A percentile compares a stretch with the other conserved stretches of the same genome.
Conservation (phyloP, 768 basidiomycete species). For the Mycena amicta region DNA sequence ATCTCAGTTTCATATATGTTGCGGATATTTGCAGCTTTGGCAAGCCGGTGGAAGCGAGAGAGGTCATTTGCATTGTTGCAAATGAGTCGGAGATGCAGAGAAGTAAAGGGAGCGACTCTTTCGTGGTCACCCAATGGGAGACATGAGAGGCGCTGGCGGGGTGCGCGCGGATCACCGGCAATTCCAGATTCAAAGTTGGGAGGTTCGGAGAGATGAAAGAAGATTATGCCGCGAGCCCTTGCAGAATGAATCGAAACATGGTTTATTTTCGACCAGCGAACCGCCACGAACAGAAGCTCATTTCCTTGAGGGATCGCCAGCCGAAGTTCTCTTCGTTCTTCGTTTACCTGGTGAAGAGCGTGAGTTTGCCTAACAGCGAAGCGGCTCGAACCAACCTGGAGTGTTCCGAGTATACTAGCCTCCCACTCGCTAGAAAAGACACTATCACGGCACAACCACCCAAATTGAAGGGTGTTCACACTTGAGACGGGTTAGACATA, state of each 20-base stretch:
- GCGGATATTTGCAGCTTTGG: constrained; percentile 41
- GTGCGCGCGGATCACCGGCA: constrained; percentile 1
- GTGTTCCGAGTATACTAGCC: constrained; percentile 24
- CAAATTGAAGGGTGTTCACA: constrained; percentile 53
- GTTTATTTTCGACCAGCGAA: constrained; percentile 47
- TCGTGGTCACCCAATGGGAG: constrained; percentile 46
- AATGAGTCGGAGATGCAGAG: constrained; percentile 54
- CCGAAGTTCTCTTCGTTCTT: constrained; percentile 50
- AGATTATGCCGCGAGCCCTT: constrained; percentile 36
- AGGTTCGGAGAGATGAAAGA: constrained; percentile 45
- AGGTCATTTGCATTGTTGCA: constrained; percentile 40
- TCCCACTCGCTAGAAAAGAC: constrained; percentile 65
- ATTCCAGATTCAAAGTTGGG: constrained; percentile 38
- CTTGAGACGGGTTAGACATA: not conserved
- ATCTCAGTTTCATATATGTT: constrained; percentile 38
- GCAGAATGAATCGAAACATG: constrained; percentile 37
- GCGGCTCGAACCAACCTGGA: not conserved
- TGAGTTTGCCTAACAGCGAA: constrained; percentile 5
- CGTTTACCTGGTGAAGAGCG: constrained; percentile 15
- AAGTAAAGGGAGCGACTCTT: constrained; percentile 52
- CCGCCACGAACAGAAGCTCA: constrained; percentile 39
- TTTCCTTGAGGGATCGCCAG: constrained; percentile 32
- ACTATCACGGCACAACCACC: constrained; percentile 63
- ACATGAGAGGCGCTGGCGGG: constrained; percentile 39
- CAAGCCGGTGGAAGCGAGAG: constrained; percentile 39